Evolutionary conservation across 176 grass and related monocot species (phyloP).

Genomic region (Cocos nucifera): DNA sequence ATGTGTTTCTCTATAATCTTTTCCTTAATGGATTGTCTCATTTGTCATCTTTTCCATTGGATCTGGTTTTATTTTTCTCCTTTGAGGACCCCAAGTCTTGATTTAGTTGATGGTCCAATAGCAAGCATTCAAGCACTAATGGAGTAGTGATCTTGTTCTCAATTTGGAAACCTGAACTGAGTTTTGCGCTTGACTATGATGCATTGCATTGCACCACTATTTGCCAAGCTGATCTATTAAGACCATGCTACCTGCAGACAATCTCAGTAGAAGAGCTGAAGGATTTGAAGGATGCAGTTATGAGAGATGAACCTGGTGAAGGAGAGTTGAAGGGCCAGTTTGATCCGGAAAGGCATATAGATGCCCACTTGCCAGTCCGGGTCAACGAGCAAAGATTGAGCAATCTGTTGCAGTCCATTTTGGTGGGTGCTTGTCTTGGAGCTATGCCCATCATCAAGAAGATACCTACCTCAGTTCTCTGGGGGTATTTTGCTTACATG

Average conservation of each 20-base stretch:
- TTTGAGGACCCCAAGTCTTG: no score
- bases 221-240: neutral
- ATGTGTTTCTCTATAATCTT: no score
- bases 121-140: no score
- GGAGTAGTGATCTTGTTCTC: no score
- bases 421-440: conserved; percentile 67
- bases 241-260: conserved; percentile 24
- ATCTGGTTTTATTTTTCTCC: neutral
- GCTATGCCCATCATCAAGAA: conserved; percentile 76
- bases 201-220: no score
- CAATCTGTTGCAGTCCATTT: conserved; percentile 72
- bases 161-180: no score
- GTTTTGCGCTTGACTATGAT: no score
- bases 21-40: neutral
- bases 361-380: conserved; percentile 65
- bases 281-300: conserved; percentile 61
- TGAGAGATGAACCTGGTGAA: conserved; percentile 25
- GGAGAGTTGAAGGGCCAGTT: conserved; percentile 30
- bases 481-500: conserved; percentile 99
- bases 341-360: conserved; percentile 72
- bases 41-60: neutral
- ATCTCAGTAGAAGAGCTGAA: conserved; percentile 53
- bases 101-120: no score
- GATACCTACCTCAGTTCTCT: conserved; percentile 77
- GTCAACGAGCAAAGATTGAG: conserved; percentile 91